Percentiles rank a stretch among this genome's conserved stretches.
Evolutionary conservation across 805 yeast species (phyloP).

Genomic region (Cyberlindnera veronae): DNA sequence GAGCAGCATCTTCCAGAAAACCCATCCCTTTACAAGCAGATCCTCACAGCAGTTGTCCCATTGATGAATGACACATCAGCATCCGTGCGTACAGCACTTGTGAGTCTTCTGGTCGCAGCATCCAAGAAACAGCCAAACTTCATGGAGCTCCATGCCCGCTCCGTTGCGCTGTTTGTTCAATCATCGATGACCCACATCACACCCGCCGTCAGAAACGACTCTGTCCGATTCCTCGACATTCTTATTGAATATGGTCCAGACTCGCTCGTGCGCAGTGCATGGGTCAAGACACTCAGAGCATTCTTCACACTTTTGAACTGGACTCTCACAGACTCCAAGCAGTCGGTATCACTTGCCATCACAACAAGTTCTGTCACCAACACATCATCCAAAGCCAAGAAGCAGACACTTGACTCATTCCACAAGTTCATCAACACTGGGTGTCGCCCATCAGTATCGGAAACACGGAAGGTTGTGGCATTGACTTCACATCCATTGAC

Average conservation of each 20-base stretch:
- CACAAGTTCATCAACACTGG: conserved; percentile 44
- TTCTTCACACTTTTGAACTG: conserved; percentile 73
- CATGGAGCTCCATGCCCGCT: conserved; percentile 55
- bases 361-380: conserved; percentile 30
- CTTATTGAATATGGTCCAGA: conserved; percentile 53
- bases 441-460: conserved; percentile 24
- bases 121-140: conserved; percentile 50
- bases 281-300: conserved; percentile 65
- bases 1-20: conserved; percentile 49
- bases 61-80: conserved; percentile 56
- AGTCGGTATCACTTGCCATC: conserved; percentile 30
- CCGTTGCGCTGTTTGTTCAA: conserved; percentile 68
- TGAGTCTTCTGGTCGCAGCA: conserved; percentile 44
- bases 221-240: conserved; percentile 62
- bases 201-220: conserved; percentile 69
- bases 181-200: conserved; percentile 93
- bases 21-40: conserved; percentile 51
- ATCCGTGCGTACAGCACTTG: conserved; percentile 58
- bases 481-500: conserved; percentile 45
- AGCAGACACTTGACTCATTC: conserved; percentile 33
- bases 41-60: conserved; percentile 57
- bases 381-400: conserved; percentile 19
- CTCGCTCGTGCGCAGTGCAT: conserved; percentile 57
- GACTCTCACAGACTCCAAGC: conserved; percentile 42
- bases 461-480: conserved; percentile 12